These are phyloP conservation scores for Dendrothele bispora DNA, from an alignment of 768 basidiomycete genomes.

Conservation along the genomic window DNA sequence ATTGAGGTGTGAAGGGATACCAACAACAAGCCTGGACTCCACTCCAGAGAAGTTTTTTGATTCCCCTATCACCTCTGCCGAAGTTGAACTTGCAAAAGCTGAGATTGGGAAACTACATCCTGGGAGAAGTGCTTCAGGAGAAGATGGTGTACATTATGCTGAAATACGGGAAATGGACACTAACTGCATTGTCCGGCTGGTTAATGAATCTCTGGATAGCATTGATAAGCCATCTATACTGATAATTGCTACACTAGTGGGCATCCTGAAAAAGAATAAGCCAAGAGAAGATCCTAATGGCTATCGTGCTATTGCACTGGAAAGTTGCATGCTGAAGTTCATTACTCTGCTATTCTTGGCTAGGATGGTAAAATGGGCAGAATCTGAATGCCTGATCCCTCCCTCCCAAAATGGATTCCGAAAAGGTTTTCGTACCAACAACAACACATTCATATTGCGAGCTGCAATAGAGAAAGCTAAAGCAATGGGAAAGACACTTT, in stretches of 20 bases:
- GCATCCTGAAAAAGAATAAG: not conserved
- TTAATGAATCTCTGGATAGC: not conserved
- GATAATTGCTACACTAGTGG: not conserved
- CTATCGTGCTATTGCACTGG: constrained; percentile 1
- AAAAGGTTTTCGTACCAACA: constrained; percentile 21
- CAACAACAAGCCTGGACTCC: not conserved
- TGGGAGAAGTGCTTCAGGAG: not conserved
- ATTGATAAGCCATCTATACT: too few species aligned
- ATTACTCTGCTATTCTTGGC: not conserved
- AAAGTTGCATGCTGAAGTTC: too few species aligned
- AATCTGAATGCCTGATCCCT: constrained; percentile 17
- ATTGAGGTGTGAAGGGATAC: too few species aligned
- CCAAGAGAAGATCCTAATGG: not conserved
- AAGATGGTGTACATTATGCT: not conserved
- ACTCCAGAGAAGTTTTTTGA: not conserved
- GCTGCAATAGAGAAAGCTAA: constrained; percentile 17
- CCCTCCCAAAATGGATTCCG: constrained; percentile 31
- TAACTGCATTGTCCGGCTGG: not conserved
- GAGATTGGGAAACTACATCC: not conserved
- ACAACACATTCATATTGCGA: constrained; percentile 24
- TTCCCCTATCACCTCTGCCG: not conserved
- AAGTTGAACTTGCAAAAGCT: not conserved
- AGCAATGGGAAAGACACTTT: constrained; percentile 10
- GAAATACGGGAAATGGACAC: not conserved
- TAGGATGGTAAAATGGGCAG: constrained; percentile 9